Base-by-base conservation (phyloP, 352 stramenopile genomes). In the Globisporangium heterothallicum region DNA sequence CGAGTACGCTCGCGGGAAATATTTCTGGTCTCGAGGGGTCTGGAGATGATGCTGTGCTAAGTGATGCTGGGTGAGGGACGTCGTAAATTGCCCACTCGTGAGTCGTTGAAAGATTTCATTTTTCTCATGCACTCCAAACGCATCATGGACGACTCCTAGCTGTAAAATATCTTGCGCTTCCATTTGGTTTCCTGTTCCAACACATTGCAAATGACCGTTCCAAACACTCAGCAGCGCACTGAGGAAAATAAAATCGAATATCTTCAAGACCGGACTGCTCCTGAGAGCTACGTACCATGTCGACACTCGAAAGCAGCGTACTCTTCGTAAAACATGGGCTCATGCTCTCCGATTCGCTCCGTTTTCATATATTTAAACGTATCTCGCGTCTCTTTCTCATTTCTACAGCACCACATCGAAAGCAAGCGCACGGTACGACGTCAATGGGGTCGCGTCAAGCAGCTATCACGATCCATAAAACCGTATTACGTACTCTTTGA, bases 361-460 rank as follows among this genome's bases (percentile, higher is more conserved):
- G 54, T 74, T 48, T 71, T 78, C 72, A 87, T 85, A 59, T 70
- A 70, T 25, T 70, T 69, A 42, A 86, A 90, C 32, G 59, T 74
- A 27, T 72, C 59, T 10, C 76, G 61, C 27, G 70, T 66, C 7
- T 72, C 74, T 34, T 65, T 58, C 43, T 85, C 78, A 14, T 51
- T 67, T 47, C 72, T 79, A 44, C 12, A 18, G 16, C 22, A 42
- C 4, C 19, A 58, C n/a, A n/a, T n/a, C n/a, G n/a, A n/a, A n/a
- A n/a, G n/a, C n/a, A n/a, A n/a, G n/a, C n/a, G n/a, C n/a, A n/a
- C n/a, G n/a, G n/a, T n/a, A n/a, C n/a, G n/a, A n/a, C n/a, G n/a
- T n/a, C n/a, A n/a, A n/a, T n/a, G n/a, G n/a, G n/a, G n/a, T n/a
- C n/a, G n/a, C n/a, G n/a, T n/a, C n/a, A n/a, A n/a, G n/a, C n/a